Base-by-base conservation (phyloP, 352 stramenopile genomes). In the Phytophthora capsici region DNA sequence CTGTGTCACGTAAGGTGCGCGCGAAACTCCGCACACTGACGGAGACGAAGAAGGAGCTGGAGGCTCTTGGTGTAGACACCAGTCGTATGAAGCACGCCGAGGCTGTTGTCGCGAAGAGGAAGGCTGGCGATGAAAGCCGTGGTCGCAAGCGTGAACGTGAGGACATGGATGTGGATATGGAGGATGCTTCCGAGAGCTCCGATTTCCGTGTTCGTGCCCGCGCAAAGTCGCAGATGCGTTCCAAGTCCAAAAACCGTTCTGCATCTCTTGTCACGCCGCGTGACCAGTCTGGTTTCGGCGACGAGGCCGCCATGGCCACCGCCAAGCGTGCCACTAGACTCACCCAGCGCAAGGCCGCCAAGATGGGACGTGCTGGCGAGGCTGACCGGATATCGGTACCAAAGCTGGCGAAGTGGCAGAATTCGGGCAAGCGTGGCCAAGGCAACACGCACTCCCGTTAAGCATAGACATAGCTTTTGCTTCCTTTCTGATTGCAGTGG, bases 41-140 rank as follows among this genome's bases (percentile, higher is more conserved):
- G 1, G 81, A 90, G 20, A 97, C 95, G 30, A 97, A 98, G 75
- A 95, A 97, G 60, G 87, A 92, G 54, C 80, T 98, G 57, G 89
- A 97, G 55, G 82, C 77, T 48, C 79, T 98, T 40, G 96, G 96
- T 25, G 88, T 98, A 6, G 93, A 98, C 72, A 91, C 88, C 23
- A 89, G 77, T 48, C 74, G 90, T 66, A 98, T 98, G 90, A 85
- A 97, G 67, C 88, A 98, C 72, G 86, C 88, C 6, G 82, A 88
- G 19, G 68, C 71, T 19, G 78, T 89, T 32, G 86, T 84, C 4
- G 82, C 84, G 19, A 96, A 96, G 75, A 57, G 75, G 28, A 87
- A 82, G 54, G 69, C 70, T 0, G 71, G 65, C 41, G 84, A 94
- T 26, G 91, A 89, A 72, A 88, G 51, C 56, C 93, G 80, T 74